Conservation (phyloP, 441 rosid species). For the Manihot esculenta region DNA sequence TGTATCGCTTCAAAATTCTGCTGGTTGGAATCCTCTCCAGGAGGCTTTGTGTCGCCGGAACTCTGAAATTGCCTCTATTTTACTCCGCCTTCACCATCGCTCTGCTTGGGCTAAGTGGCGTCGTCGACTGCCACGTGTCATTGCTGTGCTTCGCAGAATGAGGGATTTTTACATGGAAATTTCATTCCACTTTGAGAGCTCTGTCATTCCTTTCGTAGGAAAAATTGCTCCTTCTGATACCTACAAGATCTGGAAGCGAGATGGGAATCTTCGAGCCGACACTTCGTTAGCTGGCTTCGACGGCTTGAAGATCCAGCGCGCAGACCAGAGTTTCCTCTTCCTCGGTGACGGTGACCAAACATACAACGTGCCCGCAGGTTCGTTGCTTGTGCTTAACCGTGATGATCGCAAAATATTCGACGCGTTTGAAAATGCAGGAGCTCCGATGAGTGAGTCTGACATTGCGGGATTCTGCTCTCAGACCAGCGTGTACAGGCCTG, state of each 20-base stretch:
- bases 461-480: constrained; percentile 57
- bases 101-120: constrained; percentile 93
- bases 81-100: constrained; percentile 60
- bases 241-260: constrained; percentile 91
- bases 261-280: constrained; percentile 84
- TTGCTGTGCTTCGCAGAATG: constrained; percentile 71
- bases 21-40: constrained; percentile 81
- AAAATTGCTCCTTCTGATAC: constrained; percentile 95
- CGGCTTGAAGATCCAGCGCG: constrained; percentile 76
- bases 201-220: constrained; percentile 87
- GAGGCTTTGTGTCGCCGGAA: constrained; percentile 73
- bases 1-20: constrained; percentile 62
- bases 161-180: constrained; percentile 97
- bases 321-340: constrained; percentile 86
- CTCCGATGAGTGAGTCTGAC: constrained; percentile 68
- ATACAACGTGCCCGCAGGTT: constrained; percentile 57
- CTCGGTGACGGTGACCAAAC: constrained; percentile 71
- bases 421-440: constrained; percentile 76
- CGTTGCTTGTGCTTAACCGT: constrained; percentile 69
- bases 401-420: constrained; percentile 61
- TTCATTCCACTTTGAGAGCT: constrained; percentile 90
- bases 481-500: constrained; percentile 76
- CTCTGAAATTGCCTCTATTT: constrained; percentile 52
- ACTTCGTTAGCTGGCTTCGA: constrained; percentile 89
- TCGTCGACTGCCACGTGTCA: constrained; percentile 72